A percentile compares a stretch with the other conserved stretches of the same genome.
Evolutionary conservation across 139 green algal genomes (phyloP).

Genomic region (Chlamydomonas applanata): DNA sequence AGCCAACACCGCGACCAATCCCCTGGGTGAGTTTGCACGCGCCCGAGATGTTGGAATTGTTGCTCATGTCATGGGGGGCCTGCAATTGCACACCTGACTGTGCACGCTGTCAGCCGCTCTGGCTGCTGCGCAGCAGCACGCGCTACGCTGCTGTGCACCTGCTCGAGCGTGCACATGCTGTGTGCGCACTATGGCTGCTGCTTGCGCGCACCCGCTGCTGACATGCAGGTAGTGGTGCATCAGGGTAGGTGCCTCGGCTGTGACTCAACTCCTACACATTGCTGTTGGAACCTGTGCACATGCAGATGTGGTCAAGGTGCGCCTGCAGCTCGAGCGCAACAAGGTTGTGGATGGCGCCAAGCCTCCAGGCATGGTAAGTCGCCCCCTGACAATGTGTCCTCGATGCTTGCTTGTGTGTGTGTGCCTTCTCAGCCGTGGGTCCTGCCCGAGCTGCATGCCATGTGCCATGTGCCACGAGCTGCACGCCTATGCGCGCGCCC

Average conservation of each 20-base stretch:
- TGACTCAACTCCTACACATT: too few relatives aligned
- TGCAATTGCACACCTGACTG: background rate
- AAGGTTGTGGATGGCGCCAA: constrained; percentile 13
- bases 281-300: background rate
- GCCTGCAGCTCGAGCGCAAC: constrained; percentile 61
- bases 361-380: constrained; percentile 42
- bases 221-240: too few relatives aligned
- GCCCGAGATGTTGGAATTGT: too few relatives aligned
- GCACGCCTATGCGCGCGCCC: background rate
- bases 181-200: too few relatives aligned
- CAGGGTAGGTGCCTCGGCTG: too few relatives aligned
- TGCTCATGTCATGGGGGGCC: too few relatives aligned
- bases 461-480: background rate
- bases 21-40: constrained; percentile 20
- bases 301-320: constrained; percentile 76
- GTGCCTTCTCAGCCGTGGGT: too few relatives aligned
- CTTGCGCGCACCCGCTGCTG: background rate
- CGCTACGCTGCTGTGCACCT: background rate
- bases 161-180: too few relatives aligned
- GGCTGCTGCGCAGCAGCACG: background rate
- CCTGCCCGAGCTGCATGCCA: background rate
- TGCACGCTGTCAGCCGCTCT: background rate
- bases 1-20: constrained; percentile 45
- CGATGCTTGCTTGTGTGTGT: too few relatives aligned
- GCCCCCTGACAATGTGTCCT: too few relatives aligned